Evolutionary conservation across 73 alveolate species (phyloP), one percentile per base, ranked within the genome.

Genomic region (Paramecium octaurelia): DNA sequence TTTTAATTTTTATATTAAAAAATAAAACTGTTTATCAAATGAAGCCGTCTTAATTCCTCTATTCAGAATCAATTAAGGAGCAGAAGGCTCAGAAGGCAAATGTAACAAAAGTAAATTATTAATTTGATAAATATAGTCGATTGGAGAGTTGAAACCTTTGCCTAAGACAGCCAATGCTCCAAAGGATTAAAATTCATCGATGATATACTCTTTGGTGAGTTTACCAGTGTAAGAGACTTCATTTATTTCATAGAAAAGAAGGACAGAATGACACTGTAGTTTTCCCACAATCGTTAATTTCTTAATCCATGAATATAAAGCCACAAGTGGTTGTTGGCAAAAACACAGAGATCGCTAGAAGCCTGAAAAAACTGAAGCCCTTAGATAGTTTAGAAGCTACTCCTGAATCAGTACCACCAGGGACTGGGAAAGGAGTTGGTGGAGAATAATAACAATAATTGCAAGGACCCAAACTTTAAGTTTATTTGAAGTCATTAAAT

Each of bases 1-100:
- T 80, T 80, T 76, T 80, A 31, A 80, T 80, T 80, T 38, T 80
- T 80, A 24, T 42, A 73, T 80, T 24, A 46, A 80, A 80, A 80
- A 44, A 80, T 80, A 80, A 40, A 80, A 80, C 91, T 80, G 91
- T 43, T 46, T 46, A 23, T 80, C 87, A 73, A 54, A 54, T 80
- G 91, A 80, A 80, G 75, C 91, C 91, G 18, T 42, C 91, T 42
- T 48, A 80, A 46, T 80, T 42, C 91, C 75, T 80, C 50, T 80
- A 80, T 80, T 80, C 91, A 48, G 91, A 80, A 35, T 44, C 70
- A 21, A 48, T 80, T 31, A 80, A 80, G 44, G 91, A 80, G 29
- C 46, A 80, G 44, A 80, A 80, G 57, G 70, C 46, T 38, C 75
- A 40, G 20, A 80, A 80, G 57, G 43, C 76, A 21, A 80, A 44